Base-by-base conservation (phyloP, 495 filamentous ascomycete genomes). In the Halenospora varia region DNA sequence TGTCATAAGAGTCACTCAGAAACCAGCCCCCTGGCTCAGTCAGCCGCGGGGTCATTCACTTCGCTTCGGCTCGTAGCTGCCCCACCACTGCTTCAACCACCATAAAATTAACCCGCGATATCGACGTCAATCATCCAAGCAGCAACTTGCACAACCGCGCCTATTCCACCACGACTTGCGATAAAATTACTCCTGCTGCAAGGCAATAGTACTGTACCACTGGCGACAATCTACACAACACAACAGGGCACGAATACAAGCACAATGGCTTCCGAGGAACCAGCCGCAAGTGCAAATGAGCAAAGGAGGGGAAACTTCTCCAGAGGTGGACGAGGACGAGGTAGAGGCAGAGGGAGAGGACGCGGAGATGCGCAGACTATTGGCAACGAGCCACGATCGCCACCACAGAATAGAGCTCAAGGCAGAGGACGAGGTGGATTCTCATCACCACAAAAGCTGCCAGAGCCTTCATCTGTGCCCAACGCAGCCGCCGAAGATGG, bases 311-410 rank as follows among this genome's bases (percentile, higher is more conserved):
- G 20, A 24, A 54, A 47, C 18, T 49, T 55, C 6, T 48, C 59
- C 45, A 60, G 62, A 15, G 53, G 57, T 52, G 60, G 60, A n/a
- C 52, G 62, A 56, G 23, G 65, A 44, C 52, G 65, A 22, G 68
- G 69, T 15, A 66, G 68, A 64, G 68, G 69, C 2, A 60, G 63
- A 55, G 64, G 70, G 10, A 57, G 62, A 55, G 60, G 52, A 26
- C 55, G 58, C 23, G 62, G 49, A 47, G 54, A 45, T 50, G 18
- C 26, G 42, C 11, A 50, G 48, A 2, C 23, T 11, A 39, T 11
- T n/a, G 23, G 51, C 18, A 15, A 54, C 11, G 18, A 54, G 13
- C 26, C 17, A 11, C 51, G 19, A 17, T 24, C 9, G 19, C n/a
- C 11, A 13, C 26, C 8, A 17, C 39, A 41, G 15, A 23, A 24